Evolutionary conservation across 345 rosid species (phyloP), one percentile per base, ranked within the genome.

Genomic region (Populus euphratica): DNA sequence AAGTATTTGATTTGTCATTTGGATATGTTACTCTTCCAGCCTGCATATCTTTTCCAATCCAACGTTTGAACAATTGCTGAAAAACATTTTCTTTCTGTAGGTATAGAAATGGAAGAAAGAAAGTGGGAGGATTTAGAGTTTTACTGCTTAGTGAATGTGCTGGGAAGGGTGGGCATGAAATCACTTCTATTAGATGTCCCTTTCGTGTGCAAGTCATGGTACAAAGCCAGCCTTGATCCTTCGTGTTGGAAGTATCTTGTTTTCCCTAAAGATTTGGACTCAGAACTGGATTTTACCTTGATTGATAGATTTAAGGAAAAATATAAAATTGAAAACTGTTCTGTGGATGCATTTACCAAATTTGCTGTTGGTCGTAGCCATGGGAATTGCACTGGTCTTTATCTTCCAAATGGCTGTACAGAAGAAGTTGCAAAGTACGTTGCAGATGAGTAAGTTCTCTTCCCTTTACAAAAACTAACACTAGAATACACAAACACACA

Each of bases 161-260:
- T 77, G 5, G 59, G 39, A 70, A 56, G 69, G 31, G 33, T 77
- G 2, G 80, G 61, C 11, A 39, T 70, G 43, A 59, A 59, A 44
- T 77, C 79, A 27, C 39, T 77, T 27, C 39, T 77, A 7, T n/a
- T 77, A 25, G 62, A 69, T 70, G 74, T 77, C 14, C 74, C 80
- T 23, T 59, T 77, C 5, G 80, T 77, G 21, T 77, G 75, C 69
- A 77, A 77, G 69, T 77, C 69, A 27, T 70, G 80, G 80, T 41
- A 59, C 61, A 61, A 61, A 59, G 79, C 74, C 2, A 59, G 59
- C 68, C 68, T 36, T 10, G 23, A 69, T 44, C 74, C 79, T 70
- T 8, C 10, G 1, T 77, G 74, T 8, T 77, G 79, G 73, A 27
- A 36, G 13, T 23, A 4, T 2, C 49, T 76, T 68, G 52, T 20